Conservation (phyloP, 352 stramenopile genomes). For the Phytophthora sojae region DNA sequence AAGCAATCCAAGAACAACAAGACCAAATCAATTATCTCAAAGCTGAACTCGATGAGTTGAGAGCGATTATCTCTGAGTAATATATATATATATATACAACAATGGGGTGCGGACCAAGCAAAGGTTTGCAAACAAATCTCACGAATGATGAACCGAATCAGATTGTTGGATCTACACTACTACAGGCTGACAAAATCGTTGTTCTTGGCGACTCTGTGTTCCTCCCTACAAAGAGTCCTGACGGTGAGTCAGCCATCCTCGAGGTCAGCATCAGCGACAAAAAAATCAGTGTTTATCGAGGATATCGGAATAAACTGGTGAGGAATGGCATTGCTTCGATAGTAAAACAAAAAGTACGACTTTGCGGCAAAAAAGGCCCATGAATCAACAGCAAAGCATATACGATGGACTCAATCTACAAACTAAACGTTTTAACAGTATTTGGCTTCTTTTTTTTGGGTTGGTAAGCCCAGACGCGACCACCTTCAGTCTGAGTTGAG, state of each 20-base stretch:
- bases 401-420: background rate
- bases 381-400: background rate
- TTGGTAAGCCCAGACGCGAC: too few species aligned
- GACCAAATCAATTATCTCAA: background rate
- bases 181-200: too few species aligned
- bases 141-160: background rate
- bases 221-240: background rate
- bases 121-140: background rate
- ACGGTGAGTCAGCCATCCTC: background rate
- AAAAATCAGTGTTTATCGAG: background rate
- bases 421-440: background rate
- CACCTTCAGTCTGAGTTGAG: too few species aligned
- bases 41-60: background rate
- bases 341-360: background rate
- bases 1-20: conserved; percentile 14
- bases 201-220: background rate
- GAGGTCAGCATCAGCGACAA: background rate
- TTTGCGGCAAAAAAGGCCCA: background rate
- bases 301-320: background rate
- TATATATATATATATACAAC: background rate
- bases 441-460: too few species aligned
- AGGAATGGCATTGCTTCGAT: too few species aligned
- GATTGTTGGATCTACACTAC: background rate
- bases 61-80: background rate
- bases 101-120: background rate